phyloP scores from a whole-genome alignment of 768 basidiomycete genomes.

The Hortiboletus campestris region DNA sequence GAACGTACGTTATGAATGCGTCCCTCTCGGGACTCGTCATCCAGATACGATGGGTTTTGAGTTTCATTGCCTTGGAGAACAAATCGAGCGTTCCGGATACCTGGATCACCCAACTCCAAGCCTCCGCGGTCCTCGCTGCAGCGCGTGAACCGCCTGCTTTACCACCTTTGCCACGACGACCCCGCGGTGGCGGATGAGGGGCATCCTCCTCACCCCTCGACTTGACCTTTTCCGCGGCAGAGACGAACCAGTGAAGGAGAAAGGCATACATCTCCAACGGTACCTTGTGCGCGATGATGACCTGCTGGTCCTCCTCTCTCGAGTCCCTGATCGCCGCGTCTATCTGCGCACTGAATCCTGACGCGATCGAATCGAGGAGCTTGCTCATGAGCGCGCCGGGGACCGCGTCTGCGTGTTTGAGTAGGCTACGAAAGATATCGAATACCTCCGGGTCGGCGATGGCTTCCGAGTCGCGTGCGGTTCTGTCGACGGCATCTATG shows the following conservation, averaged over 20 bases:
- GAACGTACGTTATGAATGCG: slow-evolving; percentile 65
- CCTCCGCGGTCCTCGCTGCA: slow-evolving; percentile 42
- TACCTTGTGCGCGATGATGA: slow-evolving; percentile 58
- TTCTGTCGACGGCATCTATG: slow-evolving; percentile 75
- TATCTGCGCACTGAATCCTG: slow-evolving; percentile 69
- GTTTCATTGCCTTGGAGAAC: slow-evolving; percentile 67
- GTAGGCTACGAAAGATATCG: slow-evolving; percentile 76
- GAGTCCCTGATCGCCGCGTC: slow-evolving; percentile 70
- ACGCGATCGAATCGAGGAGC: slow-evolving; percentile 81
- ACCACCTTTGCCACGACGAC: slow-evolving; percentile 58
- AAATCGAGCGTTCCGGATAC: slow-evolving; percentile 67
- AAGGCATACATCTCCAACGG: slow-evolving; percentile 93
- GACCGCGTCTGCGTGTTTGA: slow-evolving; percentile 70
- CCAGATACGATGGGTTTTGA: slow-evolving; percentile 84
- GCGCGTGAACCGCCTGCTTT: slow-evolving; percentile 45
- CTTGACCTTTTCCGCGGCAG: slow-evolving; percentile 75
- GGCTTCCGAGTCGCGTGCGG: slow-evolving; percentile 72
- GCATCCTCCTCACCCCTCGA: slow-evolving; percentile 47
- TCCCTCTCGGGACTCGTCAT: slow-evolving; percentile 84
- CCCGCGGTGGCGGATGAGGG: slow-evolving; percentile 44
- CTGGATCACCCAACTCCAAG: slow-evolving; percentile 78
- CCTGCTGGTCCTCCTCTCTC: slow-evolving; percentile 64
- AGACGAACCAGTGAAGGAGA: slow-evolving; percentile 87
- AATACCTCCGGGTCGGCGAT: slow-evolving; percentile 69
- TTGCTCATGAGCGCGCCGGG: slow-evolving; percentile 73